Conservation (phyloP, 2,329 filamentous ascomycete species). For the Penicillium sp. region DNA sequence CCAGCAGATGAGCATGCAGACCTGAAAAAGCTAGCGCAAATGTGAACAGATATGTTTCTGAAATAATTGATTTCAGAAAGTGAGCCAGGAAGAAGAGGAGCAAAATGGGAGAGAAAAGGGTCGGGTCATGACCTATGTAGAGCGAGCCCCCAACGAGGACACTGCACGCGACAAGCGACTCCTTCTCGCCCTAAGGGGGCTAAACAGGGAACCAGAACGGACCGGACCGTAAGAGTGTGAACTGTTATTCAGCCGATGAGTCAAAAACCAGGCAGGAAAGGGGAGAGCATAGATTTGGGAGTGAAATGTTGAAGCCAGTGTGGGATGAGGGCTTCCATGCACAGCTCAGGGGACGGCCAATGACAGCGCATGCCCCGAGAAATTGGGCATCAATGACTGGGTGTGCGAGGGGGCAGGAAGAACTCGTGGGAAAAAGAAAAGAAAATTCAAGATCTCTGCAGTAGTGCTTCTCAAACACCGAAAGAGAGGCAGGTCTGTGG, state of each 20-base stretch:
- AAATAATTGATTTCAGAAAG: conserved; percentile 25
- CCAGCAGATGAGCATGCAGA: conserved; percentile 34
- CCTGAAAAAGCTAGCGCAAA: conserved; percentile 31
- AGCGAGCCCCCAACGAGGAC: conserved; percentile 23
- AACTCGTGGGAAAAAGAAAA: conserved; percentile 17
- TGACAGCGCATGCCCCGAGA: conserved; percentile 15
- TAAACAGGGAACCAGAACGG: conserved; percentile 28
- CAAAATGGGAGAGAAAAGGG: conserved; percentile 18
- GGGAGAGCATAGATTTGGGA: conserved; percentile 22
- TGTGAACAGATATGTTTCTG: conserved; percentile 27
- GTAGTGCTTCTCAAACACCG: conserved; percentile 16
- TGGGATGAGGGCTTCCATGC: conserved; percentile 20
- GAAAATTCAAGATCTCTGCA: conserved; percentile 16
- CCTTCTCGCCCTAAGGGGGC: conserved; percentile 27
- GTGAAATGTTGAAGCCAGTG: conserved; percentile 20
- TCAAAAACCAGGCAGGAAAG: conserved; percentile 21
- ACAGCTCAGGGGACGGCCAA: conserved; percentile 18
- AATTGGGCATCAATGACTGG: conserved; percentile 34
- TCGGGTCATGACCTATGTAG: conserved; percentile 28
- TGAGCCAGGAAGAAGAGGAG: conserved; percentile 22
- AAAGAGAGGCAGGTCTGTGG: conserved; percentile 26
- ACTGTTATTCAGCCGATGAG: conserved; percentile 30
- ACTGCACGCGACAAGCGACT: conserved; percentile 21
- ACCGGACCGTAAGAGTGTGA: conserved; percentile 29
- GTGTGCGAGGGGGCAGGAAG: conserved; percentile 24